Base-by-base conservation (phyloP, 2,329 filamentous ascomycete genomes). In the Cadophora sp. region DNA sequence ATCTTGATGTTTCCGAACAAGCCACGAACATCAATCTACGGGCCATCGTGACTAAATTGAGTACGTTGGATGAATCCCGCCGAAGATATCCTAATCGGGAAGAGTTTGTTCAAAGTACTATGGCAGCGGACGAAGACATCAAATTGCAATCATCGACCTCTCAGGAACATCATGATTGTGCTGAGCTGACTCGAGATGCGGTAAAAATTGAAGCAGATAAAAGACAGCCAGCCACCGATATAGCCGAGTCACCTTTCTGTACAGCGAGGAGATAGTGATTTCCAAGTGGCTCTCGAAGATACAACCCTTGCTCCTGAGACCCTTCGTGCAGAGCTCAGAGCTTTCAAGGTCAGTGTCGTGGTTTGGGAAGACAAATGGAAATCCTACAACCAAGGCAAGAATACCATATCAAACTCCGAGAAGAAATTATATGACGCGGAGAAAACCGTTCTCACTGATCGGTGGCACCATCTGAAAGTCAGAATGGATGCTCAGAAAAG, bases 281-380 rank as follows among this genome's bases (percentile, higher is more conserved):
- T 11, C 4, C 12, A 12, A 3, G 11, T 3, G 3, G 24, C 9
- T 37, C n/a, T 11, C 22, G 3, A 43, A n/a, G n/a, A 24, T 37
- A 6, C 34, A 7, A 2, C 3, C 4, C 31, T n/a, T n/a, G 26
- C 8, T 24, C 11, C 55, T 8, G 22, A 12, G 6, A 37, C 34
- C n/a, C 22, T 59, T 40, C 55, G 55, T 26, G 4, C 31, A 40
- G 55, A 59, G n/a, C 34, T 59, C 11, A 22, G 8, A 59, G 31
- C 34, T 37, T 59, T 59, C 34, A 59, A 16, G 11, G 34, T 12
- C n/a, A 22, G 24, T 16, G 31, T 59, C n/a, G 31, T 26, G 4
- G 34, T 24, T 22, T 59, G 55, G 55, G 43, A 59, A 37, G 9
- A 22, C 3, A 59, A 59, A 22, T 59, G 55, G 55, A 59, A 43